Base-by-base conservation (phyloP, 2,329 filamentous ascomycete genomes). In the Fusarium mangiferae region DNA sequence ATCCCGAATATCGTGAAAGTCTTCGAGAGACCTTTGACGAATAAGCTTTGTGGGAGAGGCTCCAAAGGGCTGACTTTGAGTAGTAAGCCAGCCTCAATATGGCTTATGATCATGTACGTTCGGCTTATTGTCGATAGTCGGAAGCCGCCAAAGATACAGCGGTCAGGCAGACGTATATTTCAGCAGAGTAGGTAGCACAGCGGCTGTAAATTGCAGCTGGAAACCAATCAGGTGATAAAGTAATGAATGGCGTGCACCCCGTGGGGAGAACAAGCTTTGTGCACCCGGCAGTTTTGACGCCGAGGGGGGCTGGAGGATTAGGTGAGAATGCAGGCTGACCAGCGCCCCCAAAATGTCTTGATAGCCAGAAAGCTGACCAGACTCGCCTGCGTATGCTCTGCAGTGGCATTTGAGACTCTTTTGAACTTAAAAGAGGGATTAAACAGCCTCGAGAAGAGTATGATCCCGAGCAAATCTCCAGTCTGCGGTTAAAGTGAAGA, bases 281-380 rank as follows among this genome's bases (percentile, higher is more conserved):
- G 48, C 4, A 20, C 30, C 30, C 22, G 30, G 48, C 48, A 51
- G 15, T 35, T 13, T 24, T 10, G 4, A n/a, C 22, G 7, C 48
- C 28, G 48, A 35, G 15, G 30, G 30, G 30, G 28, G 12, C 13
- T 38, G 13, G 15, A 20, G 12, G 49, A 38, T 35, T 17, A 52
- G 13, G 49, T 52, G 49, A 52, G 49, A 52, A 52, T 38, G 49
- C 49, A 38, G 33, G 49, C 49, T 52, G 49, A 52, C 49, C 30
- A 35, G 18, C 33, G n/a, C 49, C 49, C 18, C n/a, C 35, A 24
- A 52, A 52, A 26, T 26, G 33, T 10, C 36, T 36, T 22, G 33
- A 26, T 10, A 38, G 17, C n/a, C 6, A 36, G 35, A 18, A 11
- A 26, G 18, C 12, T 22, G 11, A 24, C 22, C 33, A 12, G 14